Conservation (phyloP, 2,329 filamentous ascomycete species). For the Aspergillus unguis region DNA sequence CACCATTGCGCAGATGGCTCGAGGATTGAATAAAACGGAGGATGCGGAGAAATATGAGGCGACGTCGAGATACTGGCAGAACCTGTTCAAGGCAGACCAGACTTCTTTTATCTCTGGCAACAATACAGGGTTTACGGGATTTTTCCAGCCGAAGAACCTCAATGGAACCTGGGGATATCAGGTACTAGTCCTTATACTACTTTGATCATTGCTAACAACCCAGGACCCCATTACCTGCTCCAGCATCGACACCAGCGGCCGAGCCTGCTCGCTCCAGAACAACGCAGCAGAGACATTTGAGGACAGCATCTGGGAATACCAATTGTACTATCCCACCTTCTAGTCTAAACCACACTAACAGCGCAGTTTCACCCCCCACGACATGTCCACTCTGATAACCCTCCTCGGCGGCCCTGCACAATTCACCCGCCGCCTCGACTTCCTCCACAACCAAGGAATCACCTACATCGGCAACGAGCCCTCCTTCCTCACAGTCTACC, state of each 20-base stretch:
- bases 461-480: conserved; percentile 66
- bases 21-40: conserved; percentile 50
- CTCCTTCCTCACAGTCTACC: conserved; percentile 61
- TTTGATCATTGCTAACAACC: not conserved
- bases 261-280: conserved; percentile 32
- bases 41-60: conserved; percentile 59
- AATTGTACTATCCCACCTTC: conserved; percentile 49
- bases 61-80: conserved; percentile 64
- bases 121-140: conserved; percentile 66
- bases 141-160: conserved; percentile 66
- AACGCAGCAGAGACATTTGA: conserved; percentile 33
- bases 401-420: conserved; percentile 56
- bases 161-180: conserved; percentile 70
- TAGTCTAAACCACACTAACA: conserved; percentile 39
- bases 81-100: conserved; percentile 63
- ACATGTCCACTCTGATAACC: conserved; percentile 53
- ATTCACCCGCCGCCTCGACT: conserved; percentile 60
- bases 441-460: conserved; percentile 61
- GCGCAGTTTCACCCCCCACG: conserved; percentile 54
- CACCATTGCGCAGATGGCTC: conserved; percentile 61
- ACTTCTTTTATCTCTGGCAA: conserved; percentile 54
- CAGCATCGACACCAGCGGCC: conserved; percentile 53
- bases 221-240: conserved; percentile 54
- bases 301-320: conserved; percentile 37
- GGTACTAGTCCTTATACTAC: conserved; percentile 21